These are phyloP conservation scores for Angophora floribunda DNA, from an alignment of 345 rosid species.

Conservation along the genomic window DNA sequence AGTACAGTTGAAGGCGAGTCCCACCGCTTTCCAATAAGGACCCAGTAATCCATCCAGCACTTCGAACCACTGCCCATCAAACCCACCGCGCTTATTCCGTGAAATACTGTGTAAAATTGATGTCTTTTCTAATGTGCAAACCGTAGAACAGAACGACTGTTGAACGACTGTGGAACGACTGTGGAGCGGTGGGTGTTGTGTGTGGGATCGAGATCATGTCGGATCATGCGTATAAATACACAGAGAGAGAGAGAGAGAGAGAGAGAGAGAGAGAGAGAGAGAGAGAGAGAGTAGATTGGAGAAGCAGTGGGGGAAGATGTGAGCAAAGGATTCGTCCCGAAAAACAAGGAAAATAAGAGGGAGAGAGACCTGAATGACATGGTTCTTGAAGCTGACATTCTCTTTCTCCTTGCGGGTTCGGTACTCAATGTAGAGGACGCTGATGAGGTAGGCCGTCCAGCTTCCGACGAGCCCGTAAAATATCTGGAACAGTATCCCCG, in stretches of 20 bases:
- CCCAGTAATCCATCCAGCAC: constrained; percentile 95
- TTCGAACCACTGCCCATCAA: constrained; percentile 79
- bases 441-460: constrained; percentile 99
- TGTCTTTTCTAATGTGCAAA: background rate
- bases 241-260: background rate
- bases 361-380: constrained; percentile 45
- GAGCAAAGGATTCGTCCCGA: background rate
- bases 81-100: background rate
- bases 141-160: background rate
- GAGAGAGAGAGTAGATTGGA: background rate
- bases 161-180: background rate
- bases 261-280: background rate
- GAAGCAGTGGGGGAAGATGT: background rate
- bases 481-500: constrained; percentile 80
- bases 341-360: background rate
- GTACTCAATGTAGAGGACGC: constrained; percentile 89
- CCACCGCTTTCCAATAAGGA: constrained; percentile 89
- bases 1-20: constrained; percentile 98
- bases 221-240: background rate
- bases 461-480: constrained; percentile 90
- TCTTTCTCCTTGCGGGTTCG: constrained; percentile 92
- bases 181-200: background rate
- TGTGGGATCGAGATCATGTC: background rate
- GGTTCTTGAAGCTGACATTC: constrained; percentile 44
- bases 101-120: background rate